These are phyloP conservation scores for Penicillium tannophilum DNA, from an alignment of 495 filamentous ascomycete species.

Conservation along the genomic window DNA sequence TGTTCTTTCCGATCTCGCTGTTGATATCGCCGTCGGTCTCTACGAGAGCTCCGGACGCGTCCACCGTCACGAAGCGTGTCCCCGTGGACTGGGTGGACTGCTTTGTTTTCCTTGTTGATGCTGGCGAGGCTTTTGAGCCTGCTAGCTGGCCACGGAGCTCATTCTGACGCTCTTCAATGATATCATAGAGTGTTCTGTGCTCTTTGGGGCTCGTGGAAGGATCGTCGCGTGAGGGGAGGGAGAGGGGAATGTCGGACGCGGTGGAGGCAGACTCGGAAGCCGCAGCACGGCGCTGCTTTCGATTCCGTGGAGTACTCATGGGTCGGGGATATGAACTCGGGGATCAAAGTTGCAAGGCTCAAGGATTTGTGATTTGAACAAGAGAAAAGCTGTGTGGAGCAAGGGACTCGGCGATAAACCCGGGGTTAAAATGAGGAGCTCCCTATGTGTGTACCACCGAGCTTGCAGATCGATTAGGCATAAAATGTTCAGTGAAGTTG, in stretches of 20 bases:
- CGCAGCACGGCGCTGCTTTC: slow-evolving; percentile 53
- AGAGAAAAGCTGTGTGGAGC: background rate
- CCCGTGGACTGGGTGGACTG: slow-evolving; percentile 19
- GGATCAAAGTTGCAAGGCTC: too few relatives aligned
- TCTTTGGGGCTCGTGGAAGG: slow-evolving; percentile 30
- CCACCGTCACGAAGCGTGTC: slow-evolving; percentile 43
- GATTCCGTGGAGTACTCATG: slow-evolving; percentile 46
- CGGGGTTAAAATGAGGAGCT: background rate
- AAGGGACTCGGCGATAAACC: background rate
- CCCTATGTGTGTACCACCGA: background rate
- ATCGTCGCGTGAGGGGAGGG: slow-evolving; percentile 34
- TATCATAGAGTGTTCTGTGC: slow-evolving; percentile 50
- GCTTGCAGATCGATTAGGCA: background rate
- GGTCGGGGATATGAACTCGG: background rate
- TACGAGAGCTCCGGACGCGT: slow-evolving; percentile 37
- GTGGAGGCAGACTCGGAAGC: slow-evolving; percentile 18
- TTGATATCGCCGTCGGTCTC: slow-evolving; percentile 29
- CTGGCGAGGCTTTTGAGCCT: slow-evolving; percentile 1
- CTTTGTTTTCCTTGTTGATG: slow-evolving; percentile 1
- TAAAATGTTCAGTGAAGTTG: background rate
- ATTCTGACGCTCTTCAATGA: slow-evolving; percentile 51
- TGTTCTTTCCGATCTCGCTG: slow-evolving; percentile 15
- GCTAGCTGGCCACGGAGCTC: slow-evolving; percentile 29
- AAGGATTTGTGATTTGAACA: background rate
- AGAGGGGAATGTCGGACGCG: slow-evolving; percentile 37